phyloP scores from a whole-genome alignment of 2,329 filamentous ascomycete genomes.

The Bipolaris bicolor region DNA sequence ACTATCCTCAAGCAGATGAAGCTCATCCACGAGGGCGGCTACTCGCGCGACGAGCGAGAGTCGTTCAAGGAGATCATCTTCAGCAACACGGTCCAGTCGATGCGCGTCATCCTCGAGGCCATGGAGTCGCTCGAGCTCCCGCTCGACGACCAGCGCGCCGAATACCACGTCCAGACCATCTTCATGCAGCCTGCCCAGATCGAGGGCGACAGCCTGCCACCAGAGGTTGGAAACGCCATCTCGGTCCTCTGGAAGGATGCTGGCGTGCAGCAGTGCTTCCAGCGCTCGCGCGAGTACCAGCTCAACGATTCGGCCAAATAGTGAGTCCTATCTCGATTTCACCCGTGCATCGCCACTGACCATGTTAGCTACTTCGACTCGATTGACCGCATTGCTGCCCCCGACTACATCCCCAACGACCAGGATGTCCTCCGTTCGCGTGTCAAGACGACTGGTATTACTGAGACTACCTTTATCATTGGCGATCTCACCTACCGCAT shows the following conservation, averaged over 20 bases:
- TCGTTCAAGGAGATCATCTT: slow-evolving; percentile 76
- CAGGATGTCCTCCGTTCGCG: slow-evolving; percentile 94
- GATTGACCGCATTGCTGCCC: slow-evolving; percentile 85
- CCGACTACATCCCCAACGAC: slow-evolving; percentile 93
- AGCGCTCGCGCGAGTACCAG: slow-evolving; percentile 93
- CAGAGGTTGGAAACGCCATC: slow-evolving; percentile 91
- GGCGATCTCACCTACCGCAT: slow-evolving; percentile 94
- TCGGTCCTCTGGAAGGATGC: slow-evolving; percentile 91
- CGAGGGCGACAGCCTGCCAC: slow-evolving; percentile 91
- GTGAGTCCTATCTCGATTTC: slow-evolving; percentile 61
- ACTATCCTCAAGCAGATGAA: slow-evolving; percentile 98
- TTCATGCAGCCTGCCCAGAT: slow-evolving; percentile 99
- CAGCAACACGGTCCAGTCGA: slow-evolving; percentile 73
- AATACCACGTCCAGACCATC: slow-evolving; percentile 97
- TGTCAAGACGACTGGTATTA: slow-evolving; percentile 98
- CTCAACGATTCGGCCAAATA: slow-evolving; percentile 96
- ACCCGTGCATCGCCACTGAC: slow-evolving; percentile 23
- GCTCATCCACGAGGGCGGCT: slow-evolving; percentile 98
- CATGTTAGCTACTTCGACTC: slow-evolving; percentile 86
- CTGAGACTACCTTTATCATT: slow-evolving; percentile 94
- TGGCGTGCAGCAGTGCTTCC: slow-evolving; percentile 93
- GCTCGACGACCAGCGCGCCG: slow-evolving; percentile 87
- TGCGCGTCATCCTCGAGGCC: slow-evolving; percentile 72
- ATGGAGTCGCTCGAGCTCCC: slow-evolving; percentile 77
- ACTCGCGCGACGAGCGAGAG: slow-evolving; percentile 84